Base-by-base conservation (phyloP, 192 early-diverging fungal species). In the Glomus cerebriforme region DNA sequence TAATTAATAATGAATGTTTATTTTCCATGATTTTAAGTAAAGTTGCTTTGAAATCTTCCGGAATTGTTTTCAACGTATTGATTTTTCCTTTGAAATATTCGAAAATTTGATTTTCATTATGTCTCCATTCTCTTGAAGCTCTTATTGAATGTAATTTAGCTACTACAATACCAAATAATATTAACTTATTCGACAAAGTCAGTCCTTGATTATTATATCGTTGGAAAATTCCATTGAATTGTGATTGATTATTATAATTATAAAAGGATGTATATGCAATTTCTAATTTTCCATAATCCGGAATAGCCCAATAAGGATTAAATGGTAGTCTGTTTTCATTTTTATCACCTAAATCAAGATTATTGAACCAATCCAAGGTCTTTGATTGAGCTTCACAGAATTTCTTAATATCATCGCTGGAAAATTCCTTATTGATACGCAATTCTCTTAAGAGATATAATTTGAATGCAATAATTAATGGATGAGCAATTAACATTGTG, bases 371-470 rank as follows among this genome's bases (percentile, higher is more conserved):
- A 26, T 69, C 24, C 6, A 74, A 26, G 4, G 7, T 34, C 1
- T 31, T 24, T 32, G 13, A 19, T 27, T 79, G 73, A 9, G 19
- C 39, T 27, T 31, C 12, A 39, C 71, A 75, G 10, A 79, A 79
- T 54, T 58, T 35, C 17, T 73, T 58, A 2, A 79, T 15, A 15
- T 79, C 78, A 37, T 79, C 29, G 17, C 59, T 59, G 12, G 32
- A n/a, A 69, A 59, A 73, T 15, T 32, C 59, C 15, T 71, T 59
- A 34, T 27, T 19, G 12, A 43, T 43, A 34, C 78, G 71, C 17
- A 79, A 35, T n/a, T 72, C 71, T 73, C 62, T 39, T 37, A 80
- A 34, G 12, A 80, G 63, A 75, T 80, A 80, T 32, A 80, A 27
- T 60, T 75, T 73, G 12, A 75, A 37, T 26, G 79, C 75, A 9